Base-by-base conservation (phyloP, 2,329 filamentous ascomycete species). In the Colletotrichum tamarilloi region DNA sequence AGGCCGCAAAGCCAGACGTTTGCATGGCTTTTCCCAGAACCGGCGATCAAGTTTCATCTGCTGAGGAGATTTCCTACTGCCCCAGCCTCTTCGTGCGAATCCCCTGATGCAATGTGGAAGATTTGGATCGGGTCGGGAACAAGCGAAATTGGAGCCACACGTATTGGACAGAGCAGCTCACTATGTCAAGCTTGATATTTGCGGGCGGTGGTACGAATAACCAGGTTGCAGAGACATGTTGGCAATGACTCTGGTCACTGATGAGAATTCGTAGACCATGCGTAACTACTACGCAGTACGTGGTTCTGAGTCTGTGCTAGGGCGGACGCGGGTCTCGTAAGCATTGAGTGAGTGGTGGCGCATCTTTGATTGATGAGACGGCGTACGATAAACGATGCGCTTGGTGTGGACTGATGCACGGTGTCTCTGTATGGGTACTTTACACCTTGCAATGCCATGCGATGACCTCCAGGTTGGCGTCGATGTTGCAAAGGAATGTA, bases 401-500 rank as follows among this genome's bases (percentile, higher is more conserved):
- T 64, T 24, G 16, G 19, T 9, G 7, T 59, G 35, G 35, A 52
- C 26, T 64, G 16, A 38, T 64, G 62, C 49, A 49, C 28, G 46
- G 24, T 38, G 28, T 4, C 46, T 30, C 30, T 14, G 12, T 7
- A 14, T 32, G 42, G 42, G 19, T 49, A 49, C 19, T 49, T 49
- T 22, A 19, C 19, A n/a, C 14, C n/a, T 64, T 64, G 49, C 22
- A n/a, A 55, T 38, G 62, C 28, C 46, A 53, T 35, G 46, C 30
- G 30, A 28, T 55, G 35, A 53, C 32, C 55, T 58, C 52, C 46
- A 42, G 30, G 30, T 55, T 63, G 66, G 24, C 57, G 49, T 22
- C 53, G 32, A 66, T 62, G 49, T 60, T 42, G 56, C 46, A 30
- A 63, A 38, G 58, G 26, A 46, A 65, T 42, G 62, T 52, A 57